Evolutionary conservation across 2,329 filamentous ascomycete species (phyloP), one percentile per base, ranked within the genome.

Genomic region (Sclerotinia subarctica): DNA sequence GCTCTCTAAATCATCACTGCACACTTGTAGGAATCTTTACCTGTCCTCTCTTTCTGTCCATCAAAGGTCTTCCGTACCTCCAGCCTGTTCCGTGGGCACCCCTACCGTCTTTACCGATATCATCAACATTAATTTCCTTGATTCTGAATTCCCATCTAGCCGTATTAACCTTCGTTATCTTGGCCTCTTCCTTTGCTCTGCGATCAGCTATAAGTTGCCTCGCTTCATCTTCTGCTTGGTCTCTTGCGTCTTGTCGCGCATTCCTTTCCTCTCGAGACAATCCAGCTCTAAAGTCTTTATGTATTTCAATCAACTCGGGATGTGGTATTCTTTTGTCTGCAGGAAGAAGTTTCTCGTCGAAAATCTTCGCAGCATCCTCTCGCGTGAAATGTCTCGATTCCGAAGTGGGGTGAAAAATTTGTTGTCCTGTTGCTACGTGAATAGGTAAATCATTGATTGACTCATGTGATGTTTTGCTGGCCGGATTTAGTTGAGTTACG

Each of bases 11-110:
- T 69, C 51, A 64, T 75, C 66, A 75, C 53, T 68, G 70, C 66
- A 90, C 86, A 65, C 81, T 84, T 47, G 84, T 89, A 29, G 88
- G 88, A 75, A 90, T 90, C 83, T 90, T 90, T 79, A 89, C 78
- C 76, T 84, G 75, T n/a, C 86, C 88, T 73, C 83, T 85, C 79
- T 83, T 85, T 68, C 88, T 83, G 75, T 91, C 88, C 74, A 86
- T 82, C 71, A 82, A 81, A 15, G 88, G 88, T 69, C 83, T 83
- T 69, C 88, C 88, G 73, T 91, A 91, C 69, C 86, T 81, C 83
- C 84, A 87, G 26, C 88, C 88, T 2, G 85, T 82, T 17, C 80
- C 86, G 35, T 77, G 78, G 47, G 79, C 78, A 5, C 82, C 80
- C 69, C 84, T 82, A 29, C 88, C 88, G 62, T 82, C 78, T 29